Conservation (phyloP, 176 grass and related monocot species). For the Raddia guianensis region DNA sequence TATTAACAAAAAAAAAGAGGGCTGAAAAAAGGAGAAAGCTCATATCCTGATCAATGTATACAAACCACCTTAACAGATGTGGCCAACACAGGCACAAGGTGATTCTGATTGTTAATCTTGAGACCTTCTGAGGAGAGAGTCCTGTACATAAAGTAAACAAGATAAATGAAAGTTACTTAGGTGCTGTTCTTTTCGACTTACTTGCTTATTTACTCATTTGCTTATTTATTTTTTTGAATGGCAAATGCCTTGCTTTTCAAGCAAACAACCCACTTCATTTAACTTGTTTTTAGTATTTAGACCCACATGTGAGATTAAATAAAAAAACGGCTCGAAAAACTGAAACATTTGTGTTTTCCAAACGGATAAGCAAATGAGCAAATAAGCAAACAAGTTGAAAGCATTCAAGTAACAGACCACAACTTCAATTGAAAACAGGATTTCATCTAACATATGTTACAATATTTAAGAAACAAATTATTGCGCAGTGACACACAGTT, state of each 20-base stretch:
- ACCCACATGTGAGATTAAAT: no score
- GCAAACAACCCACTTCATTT: no score
- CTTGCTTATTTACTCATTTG: no score
- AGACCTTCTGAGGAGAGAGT: slow-evolving; percentile 67
- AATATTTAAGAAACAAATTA: neutral
- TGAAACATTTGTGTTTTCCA: no score
- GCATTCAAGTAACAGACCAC: neutral
- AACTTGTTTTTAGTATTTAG: no score
- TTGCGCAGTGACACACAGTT: neutral
- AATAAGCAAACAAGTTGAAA: no score
- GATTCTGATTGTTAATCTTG: slow-evolving; percentile 88
- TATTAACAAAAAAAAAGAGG: slow-evolving; percentile 6
- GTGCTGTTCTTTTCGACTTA: no score
- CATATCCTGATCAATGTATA: slow-evolving; percentile 25
- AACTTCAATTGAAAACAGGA: neutral
- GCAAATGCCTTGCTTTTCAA: no score
- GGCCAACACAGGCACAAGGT: slow-evolving; percentile 87
- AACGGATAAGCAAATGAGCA: no score
- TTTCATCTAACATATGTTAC: neutral
- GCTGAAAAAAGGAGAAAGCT: neutral
- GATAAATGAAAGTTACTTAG: slow-evolving; percentile 2
- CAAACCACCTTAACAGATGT: slow-evolving; percentile 86
- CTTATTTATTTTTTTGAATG: no score
- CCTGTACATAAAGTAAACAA: slow-evolving; percentile 47
- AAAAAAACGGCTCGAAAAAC: no score